phyloP scores from a whole-genome alignment of 352 stramenopile species.

The Phytopythium vexans region DNA sequence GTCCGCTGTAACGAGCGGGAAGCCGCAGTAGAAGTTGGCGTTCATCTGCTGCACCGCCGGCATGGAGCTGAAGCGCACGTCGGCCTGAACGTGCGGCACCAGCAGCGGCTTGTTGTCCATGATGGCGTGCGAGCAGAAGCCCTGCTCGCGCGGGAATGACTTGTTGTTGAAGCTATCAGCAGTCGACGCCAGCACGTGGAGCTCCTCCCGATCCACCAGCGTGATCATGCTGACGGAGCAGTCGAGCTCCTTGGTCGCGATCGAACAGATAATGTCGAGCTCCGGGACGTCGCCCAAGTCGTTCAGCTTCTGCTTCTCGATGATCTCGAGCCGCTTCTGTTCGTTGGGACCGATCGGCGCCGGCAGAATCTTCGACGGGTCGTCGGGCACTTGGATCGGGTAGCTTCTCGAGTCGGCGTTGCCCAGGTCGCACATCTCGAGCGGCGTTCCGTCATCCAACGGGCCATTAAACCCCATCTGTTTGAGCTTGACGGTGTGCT shows the following conservation, averaged over 20 bases:
- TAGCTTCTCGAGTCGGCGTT: conserved; percentile 49
- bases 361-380: conserved; percentile 20
- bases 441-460: conserved; percentile 9
- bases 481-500: background rate
- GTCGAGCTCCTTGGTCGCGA: conserved; percentile 50
- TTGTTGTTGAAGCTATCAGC: conserved; percentile 10
- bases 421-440: conserved; percentile 40
- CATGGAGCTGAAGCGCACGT: conserved; percentile 66
- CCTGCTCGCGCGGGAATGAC: conserved; percentile 48
- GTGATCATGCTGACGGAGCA: conserved; percentile 61
- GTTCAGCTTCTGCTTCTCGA: conserved; percentile 41
- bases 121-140: conserved; percentile 66
- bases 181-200: conserved; percentile 47
- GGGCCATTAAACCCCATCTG: conserved; percentile 2
- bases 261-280: conserved; percentile 63
- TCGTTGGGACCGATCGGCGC: conserved; percentile 43
- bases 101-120: conserved; percentile 57
- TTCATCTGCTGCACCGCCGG: conserved; percentile 23
- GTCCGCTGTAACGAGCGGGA: conserved; percentile 46
- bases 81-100: conserved; percentile 48
- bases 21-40: conserved; percentile 76
- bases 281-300: conserved; percentile 53
- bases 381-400: conserved; percentile 28
- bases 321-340: conserved; percentile 36
- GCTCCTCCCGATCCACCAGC: conserved; percentile 46